These are phyloP conservation scores for Aspergillus pseudoviridinutans DNA, from an alignment of 2,329 filamentous ascomycete genomes.

Conservation along the genomic window DNA sequence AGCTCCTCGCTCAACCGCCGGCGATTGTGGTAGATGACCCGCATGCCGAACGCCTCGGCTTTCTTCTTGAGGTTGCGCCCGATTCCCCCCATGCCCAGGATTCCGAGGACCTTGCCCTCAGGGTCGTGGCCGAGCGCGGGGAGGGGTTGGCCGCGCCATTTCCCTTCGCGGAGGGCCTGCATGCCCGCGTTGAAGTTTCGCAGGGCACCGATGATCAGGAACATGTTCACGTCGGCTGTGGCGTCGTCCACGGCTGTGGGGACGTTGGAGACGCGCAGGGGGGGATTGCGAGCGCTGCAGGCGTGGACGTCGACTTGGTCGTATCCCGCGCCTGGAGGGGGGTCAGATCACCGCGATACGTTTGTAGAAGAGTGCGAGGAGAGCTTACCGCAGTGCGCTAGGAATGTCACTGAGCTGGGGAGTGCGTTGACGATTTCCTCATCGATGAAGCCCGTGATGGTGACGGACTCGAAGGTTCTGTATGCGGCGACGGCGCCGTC, in stretches of 20 bases:
- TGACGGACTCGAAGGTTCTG: slow-evolving; percentile 64
- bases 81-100: slow-evolving; percentile 83
- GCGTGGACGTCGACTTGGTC: slow-evolving; percentile 73
- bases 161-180: slow-evolving; percentile 59
- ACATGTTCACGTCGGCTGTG: slow-evolving; percentile 77
- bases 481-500: slow-evolving; percentile 64
- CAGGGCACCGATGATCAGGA: slow-evolving; percentile 74
- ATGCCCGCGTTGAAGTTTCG: slow-evolving; percentile 68
- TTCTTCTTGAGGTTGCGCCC: slow-evolving; percentile 73
- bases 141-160: slow-evolving; percentile 60
- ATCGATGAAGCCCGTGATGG: slow-evolving; percentile 66
- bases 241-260: slow-evolving; percentile 78
- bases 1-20: slow-evolving; percentile 53
- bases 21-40: slow-evolving; percentile 70
- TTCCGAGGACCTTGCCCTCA: slow-evolving; percentile 72
- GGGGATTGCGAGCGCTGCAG: slow-evolving; percentile 58
- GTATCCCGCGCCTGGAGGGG: slow-evolving; percentile 68
- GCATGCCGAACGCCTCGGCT: slow-evolving; percentile 72
- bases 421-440: slow-evolving; percentile 59
- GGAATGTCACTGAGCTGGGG: slow-evolving; percentile 35
- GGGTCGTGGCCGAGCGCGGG: slow-evolving; percentile 69
- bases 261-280: slow-evolving; percentile 71
- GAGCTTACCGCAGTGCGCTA: slow-evolving; percentile 38
- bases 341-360: not conserved
- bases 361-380: not conserved